Conservation (phyloP, 2,329 filamentous ascomycete genomes). For the Periconia sp. region DNA sequence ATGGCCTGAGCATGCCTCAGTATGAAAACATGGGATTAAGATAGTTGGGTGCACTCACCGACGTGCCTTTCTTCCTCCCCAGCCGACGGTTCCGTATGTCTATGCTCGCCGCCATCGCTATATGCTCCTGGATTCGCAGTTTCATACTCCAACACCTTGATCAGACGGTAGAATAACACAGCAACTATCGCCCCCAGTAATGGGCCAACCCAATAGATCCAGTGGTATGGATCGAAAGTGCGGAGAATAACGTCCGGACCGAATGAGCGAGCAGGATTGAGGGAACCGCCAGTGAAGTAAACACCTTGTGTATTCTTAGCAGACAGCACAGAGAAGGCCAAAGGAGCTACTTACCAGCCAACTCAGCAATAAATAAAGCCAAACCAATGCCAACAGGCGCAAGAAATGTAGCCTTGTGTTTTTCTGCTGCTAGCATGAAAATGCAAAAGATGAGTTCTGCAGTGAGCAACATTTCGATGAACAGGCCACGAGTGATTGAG, state of each 20-base stretch:
- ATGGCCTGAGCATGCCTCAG: slow-evolving; percentile 22
- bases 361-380: slow-evolving; percentile 49
- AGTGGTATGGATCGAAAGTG: slow-evolving; percentile 49
- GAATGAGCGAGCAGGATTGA: slow-evolving; percentile 54
- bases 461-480: slow-evolving; percentile 55
- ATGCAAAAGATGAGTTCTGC: slow-evolving; percentile 54
- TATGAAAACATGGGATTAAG: slow-evolving; percentile 1
- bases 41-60: slow-evolving; percentile 11
- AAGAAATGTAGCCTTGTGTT: slow-evolving; percentile 43
- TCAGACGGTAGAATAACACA: slow-evolving; percentile 52
- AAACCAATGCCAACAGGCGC: slow-evolving; percentile 49
- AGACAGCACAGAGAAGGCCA: not conserved
- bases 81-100: not conserved
- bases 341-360: slow-evolving; percentile 38
- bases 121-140: slow-evolving; percentile 53
- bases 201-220: slow-evolving; percentile 57
- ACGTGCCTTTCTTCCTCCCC: slow-evolving; percentile 17
- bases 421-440: slow-evolving; percentile 48
- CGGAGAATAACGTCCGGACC: slow-evolving; percentile 50
- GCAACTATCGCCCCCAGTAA: slow-evolving; percentile 49
- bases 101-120: slow-evolving; percentile 46
- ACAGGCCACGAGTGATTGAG: slow-evolving; percentile 49
- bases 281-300: slow-evolving; percentile 50
- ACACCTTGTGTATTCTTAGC: slow-evolving; percentile 38
- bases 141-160: slow-evolving; percentile 54